phyloP scores from a whole-genome alignment of 495 filamentous ascomycete species.

The Aspergillus steynii region DNA sequence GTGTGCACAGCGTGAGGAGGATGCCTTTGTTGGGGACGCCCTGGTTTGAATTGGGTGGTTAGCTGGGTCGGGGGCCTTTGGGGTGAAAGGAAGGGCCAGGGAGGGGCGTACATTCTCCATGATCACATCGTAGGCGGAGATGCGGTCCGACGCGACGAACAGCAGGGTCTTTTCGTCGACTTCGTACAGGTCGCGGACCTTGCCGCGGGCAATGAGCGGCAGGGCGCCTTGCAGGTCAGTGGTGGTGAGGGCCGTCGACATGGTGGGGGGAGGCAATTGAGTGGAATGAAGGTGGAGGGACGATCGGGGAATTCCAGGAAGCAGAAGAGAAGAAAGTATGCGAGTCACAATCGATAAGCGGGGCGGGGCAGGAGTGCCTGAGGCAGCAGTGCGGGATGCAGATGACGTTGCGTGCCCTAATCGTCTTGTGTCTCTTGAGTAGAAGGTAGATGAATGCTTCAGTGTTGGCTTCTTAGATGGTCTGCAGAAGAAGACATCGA shows the following conservation, averaged over 20 bases:
- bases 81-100: too few relatives aligned
- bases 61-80: not conserved
- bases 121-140: constrained; percentile 93
- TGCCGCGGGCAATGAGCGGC: constrained; percentile 63
- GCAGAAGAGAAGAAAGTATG: not conserved
- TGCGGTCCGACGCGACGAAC: constrained; percentile 88
- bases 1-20: constrained; percentile 80
- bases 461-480: too few relatives aligned
- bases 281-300: not conserved
- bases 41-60: constrained; percentile 32
- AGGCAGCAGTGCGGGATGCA: not conserved
- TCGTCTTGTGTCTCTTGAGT: too few relatives aligned
- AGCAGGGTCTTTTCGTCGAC: constrained; percentile 75
- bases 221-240: constrained; percentile 56
- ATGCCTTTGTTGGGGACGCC: constrained; percentile 83
- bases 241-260: constrained; percentile 47
- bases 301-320: not conserved
- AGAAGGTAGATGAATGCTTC: too few relatives aligned
- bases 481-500: too few relatives aligned
- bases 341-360: constrained; percentile 5
- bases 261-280: constrained; percentile 20
- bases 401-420: not conserved
- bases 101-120: constrained; percentile 66
- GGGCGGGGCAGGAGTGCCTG: not conserved
- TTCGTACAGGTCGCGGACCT: constrained; percentile 82